Evolutionary conservation across 129 eudicot genomes (phyloP).

Genomic region (Ambrosia artemisiifolia): DNA sequence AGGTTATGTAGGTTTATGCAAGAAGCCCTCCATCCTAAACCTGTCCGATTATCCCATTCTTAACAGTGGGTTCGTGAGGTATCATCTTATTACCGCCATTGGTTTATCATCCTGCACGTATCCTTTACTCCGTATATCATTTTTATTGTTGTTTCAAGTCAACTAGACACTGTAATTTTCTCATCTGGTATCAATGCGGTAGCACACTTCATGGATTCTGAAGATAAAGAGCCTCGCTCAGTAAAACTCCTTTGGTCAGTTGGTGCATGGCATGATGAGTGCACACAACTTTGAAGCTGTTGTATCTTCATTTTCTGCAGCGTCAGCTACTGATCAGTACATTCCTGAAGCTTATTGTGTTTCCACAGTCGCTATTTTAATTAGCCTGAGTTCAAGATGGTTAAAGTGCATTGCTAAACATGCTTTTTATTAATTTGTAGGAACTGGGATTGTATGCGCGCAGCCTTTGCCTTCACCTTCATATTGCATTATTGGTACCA

Average conservation of each 20-base stretch:
- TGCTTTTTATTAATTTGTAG: conserved; percentile 34
- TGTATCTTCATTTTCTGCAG: conserved; percentile 26
- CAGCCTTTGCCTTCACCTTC: conserved; percentile 49
- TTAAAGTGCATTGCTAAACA: background rate
- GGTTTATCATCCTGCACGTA: background rate
- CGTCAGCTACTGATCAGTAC: conserved; percentile 52
- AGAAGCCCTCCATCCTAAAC: conserved; percentile 99
- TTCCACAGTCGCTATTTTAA: conserved; percentile 46
- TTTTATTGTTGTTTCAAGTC: too few relatives aligned
- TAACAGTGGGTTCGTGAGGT: conserved; percentile 99
- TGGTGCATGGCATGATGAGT: conserved; percentile 36
- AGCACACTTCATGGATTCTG: conserved; percentile 58
- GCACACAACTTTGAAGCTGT: conserved; percentile 53
- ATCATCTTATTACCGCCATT: background rate
- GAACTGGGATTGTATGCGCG: conserved; percentile 44
- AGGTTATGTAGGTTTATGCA: too few relatives aligned
- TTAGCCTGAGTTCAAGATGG: background rate
- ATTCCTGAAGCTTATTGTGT: conserved; percentile 44
- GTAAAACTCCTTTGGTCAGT: conserved; percentile 54
- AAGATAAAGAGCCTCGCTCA: conserved; percentile 56
- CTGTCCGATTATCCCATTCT: conserved; percentile 86
- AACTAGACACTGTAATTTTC: conserved; percentile 46
- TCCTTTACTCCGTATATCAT: conserved; percentile 40
- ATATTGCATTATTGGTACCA: conserved; percentile 41
- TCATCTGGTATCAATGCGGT: conserved; percentile 53